These are phyloP conservation scores for Inonotus hispidus DNA, from an alignment of 1,284 basidiomycete species.

Conservation along the genomic window DNA sequence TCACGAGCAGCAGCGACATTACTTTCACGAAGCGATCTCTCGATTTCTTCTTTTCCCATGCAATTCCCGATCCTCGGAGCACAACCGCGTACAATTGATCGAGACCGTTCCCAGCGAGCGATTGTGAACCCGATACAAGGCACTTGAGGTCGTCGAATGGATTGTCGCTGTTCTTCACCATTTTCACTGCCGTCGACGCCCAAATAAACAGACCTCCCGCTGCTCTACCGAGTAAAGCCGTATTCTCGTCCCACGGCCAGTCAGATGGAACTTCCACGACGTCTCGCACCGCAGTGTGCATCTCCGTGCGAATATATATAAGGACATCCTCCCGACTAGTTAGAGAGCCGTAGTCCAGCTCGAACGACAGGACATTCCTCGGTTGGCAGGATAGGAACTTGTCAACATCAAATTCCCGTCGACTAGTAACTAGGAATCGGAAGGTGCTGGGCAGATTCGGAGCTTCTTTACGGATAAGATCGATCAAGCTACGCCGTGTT, in stretches of 20 bases:
- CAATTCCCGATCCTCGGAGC: background rate
- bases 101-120: background rate
- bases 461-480: background rate
- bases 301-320: background rate
- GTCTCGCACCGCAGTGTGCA: background rate
- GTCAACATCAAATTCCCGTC: background rate
- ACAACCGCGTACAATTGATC: slow-evolving; percentile 2
- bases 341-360: background rate
- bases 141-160: background rate
- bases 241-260: slow-evolving; percentile 6
- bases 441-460: background rate
- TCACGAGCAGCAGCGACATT: background rate
- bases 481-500: background rate
- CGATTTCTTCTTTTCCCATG: background rate
- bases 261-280: background rate
- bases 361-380: background rate
- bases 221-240: background rate
- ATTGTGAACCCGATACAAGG: background rate
- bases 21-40: background rate
- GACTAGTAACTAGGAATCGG: slow-evolving; percentile 1
- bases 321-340: background rate
- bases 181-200: slow-evolving; percentile 3
- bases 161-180: background rate
- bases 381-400: background rate
- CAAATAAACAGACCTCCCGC: slow-evolving; percentile 8